Evolutionary conservation across 78 protist genomes (phyloP).

Genomic region (Dictyostelium firmibasis): DNA sequence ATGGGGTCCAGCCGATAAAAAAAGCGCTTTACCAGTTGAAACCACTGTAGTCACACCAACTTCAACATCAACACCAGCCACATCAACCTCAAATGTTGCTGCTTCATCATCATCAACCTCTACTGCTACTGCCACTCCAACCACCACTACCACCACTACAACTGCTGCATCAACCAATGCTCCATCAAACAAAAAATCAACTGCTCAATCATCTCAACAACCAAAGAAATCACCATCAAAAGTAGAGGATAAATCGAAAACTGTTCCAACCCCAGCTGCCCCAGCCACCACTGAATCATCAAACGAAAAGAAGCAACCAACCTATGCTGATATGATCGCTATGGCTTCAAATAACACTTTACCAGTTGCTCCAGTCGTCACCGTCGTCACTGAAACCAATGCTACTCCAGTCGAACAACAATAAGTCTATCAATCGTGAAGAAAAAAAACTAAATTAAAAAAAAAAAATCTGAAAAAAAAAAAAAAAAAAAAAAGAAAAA

Average conservation of each 20-base stretch:
- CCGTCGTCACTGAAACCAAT: not conserved
- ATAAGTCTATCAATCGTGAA: not conserved
- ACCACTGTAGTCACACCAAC: not conserved
- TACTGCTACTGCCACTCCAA: constrained; percentile 3
- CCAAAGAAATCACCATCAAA: constrained; percentile 37
- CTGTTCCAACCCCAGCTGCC: not conserved
- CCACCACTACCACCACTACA: not conserved
- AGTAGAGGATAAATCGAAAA: not conserved
- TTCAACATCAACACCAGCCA: not conserved
- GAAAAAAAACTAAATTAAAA: not conserved
- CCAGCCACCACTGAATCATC: not conserved
- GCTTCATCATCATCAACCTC: constrained; percentile 12
- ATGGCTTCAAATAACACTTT: constrained; percentile 20
- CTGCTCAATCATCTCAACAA: constrained; percentile 23
- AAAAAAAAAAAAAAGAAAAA: not conserved
- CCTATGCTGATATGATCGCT: constrained; percentile 70
- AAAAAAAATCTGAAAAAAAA: not conserved
- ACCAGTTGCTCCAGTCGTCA: not conserved
- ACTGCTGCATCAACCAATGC: not conserved
- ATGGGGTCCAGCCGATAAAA: constrained; percentile 77
- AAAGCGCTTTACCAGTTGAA: constrained; percentile 28
- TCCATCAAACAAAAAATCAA: constrained; percentile 20
- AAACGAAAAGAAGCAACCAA: constrained; percentile 68
- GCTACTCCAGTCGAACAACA: constrained; percentile 19
- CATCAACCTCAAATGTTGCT: not conserved